Base-by-base conservation (phyloP, 352 stramenopile genomes). In the Phytophthora pluvialis region DNA sequence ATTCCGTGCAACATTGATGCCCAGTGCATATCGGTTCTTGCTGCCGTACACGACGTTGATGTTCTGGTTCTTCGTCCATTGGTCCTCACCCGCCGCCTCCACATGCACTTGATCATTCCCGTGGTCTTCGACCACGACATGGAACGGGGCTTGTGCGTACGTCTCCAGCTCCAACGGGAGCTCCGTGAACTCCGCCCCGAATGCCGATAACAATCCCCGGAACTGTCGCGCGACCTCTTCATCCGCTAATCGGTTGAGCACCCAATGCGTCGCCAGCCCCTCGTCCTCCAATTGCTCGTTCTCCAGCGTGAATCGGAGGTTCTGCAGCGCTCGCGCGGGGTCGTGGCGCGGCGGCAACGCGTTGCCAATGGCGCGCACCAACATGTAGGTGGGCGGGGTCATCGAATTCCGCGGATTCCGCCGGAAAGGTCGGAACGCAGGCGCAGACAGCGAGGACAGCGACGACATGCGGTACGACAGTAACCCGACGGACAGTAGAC, bases 321-420 rank as follows among this genome's bases (percentile, higher is more conserved):
- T 88, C 16, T 57, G 46, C 21, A 88, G 63, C 39, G 77, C 77
- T 1, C 68, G 51, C 16, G 48, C 29, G 0, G 75, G 75, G 48
- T 86, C 71, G 16, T 88, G 79, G n/a, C 74, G 74, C 12, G 79
- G 79, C n/a, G 79, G 74, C 49, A 88, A 58, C 29, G 79, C 68
- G 42, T 88, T 88, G 32, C 77, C 72, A 38, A 88, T 78, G 13
- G 72, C 57, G 5, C 79, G 77, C 16, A 82, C 48, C 33, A 85
- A 52, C 59, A 73, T 56, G 48, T 73, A 83, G 21, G 31, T 70
- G 31, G 72, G 68, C 3, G 63, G 57, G 32, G 16, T 36, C 25
- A 26, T 28, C 6, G 44, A n/a, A 3, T 6, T 9, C 35, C 15
- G 25, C 15, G 43, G 25, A 54, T 36, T 64, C 10, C 29, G 26